These are phyloP conservation scores for Populus pruinosa DNA, from an alignment of 345 rosid genomes.

Conservation along the genomic window DNA sequence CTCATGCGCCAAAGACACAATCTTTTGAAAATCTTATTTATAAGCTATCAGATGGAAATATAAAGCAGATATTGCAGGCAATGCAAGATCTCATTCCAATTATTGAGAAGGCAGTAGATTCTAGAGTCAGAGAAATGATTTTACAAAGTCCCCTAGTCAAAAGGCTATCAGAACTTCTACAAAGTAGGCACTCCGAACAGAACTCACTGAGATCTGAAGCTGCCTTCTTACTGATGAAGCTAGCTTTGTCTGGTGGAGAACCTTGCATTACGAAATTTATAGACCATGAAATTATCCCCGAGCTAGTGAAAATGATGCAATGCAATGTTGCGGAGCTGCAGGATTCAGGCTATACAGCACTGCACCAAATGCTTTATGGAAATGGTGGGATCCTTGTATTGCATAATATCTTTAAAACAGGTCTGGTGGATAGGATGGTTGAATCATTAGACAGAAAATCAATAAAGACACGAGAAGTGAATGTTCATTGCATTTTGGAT, in stretches of 20 bases:
- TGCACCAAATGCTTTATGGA: background rate
- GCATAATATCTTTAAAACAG: background rate
- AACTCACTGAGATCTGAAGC: background rate
- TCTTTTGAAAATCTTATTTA: background rate
- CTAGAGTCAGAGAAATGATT: background rate
- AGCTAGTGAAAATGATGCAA: background rate
- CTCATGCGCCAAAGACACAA: background rate
- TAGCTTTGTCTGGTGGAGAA: background rate
- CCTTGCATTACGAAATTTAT: background rate
- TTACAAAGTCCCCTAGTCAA: background rate
- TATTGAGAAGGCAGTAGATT: background rate
- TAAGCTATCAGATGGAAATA: background rate
- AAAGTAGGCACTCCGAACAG: background rate
- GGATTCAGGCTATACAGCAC: background rate
- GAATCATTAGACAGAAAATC: background rate
- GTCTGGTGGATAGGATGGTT: background rate
- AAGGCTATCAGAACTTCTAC: background rate
- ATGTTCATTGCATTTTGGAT: background rate
- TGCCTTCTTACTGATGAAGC: background rate
- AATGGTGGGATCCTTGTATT: background rate
- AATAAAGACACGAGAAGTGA: background rate
- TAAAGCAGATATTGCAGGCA: background rate
- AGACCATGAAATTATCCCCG: background rate
- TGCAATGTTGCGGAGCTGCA: background rate
- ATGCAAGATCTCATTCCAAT: background rate